phyloP scores from a whole-genome alignment of 352 stramenopile genomes.

The Phytophthora sansomeana region DNA sequence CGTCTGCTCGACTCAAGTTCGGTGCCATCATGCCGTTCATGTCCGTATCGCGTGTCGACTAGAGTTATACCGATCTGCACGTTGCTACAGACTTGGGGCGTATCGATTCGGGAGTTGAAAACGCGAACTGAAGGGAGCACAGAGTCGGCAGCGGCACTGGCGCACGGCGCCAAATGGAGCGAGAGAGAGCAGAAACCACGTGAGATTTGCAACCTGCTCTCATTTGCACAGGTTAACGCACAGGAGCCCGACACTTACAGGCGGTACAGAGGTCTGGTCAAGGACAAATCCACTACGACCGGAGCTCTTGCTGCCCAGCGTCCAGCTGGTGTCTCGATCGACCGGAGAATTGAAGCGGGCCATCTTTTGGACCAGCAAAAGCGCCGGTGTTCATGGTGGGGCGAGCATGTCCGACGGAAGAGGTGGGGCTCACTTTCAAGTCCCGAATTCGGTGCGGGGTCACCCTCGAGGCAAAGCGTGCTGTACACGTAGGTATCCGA shows the following conservation, averaged over 20 bases:
- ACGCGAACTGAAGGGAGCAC: constrained; percentile 31
- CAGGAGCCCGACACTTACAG: constrained; percentile 13
- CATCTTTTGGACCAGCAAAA: constrained; percentile 10
- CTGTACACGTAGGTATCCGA: background rate
- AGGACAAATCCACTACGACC: constrained; percentile 27
- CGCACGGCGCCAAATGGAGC: constrained; percentile 42
- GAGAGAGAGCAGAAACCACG: constrained; percentile 41
- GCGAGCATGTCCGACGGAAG: constrained; percentile 11
- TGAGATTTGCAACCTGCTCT: constrained; percentile 38
- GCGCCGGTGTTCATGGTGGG: background rate
- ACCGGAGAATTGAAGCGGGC: constrained; percentile 34
- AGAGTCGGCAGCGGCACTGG: constrained; percentile 16
- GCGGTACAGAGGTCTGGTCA: constrained; percentile 28
- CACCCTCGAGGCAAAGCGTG: constrained; percentile 8
- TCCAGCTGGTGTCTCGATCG: constrained; percentile 27
- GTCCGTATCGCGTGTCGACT: constrained; percentile 1
- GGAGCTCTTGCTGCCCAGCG: constrained; percentile 23
- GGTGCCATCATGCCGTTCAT: constrained; percentile 41
- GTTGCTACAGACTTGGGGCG: background rate
- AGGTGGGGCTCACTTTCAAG: constrained; percentile 9
- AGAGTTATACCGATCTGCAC: background rate
- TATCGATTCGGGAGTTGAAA: constrained; percentile 30
- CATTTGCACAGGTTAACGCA: constrained; percentile 28
- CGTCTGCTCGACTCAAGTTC: constrained; percentile 38
- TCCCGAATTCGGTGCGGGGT: constrained; percentile 29